Evolutionary conservation across 768 basidiomycete genomes (phyloP).

Genomic region (Tulasnella sp.): DNA sequence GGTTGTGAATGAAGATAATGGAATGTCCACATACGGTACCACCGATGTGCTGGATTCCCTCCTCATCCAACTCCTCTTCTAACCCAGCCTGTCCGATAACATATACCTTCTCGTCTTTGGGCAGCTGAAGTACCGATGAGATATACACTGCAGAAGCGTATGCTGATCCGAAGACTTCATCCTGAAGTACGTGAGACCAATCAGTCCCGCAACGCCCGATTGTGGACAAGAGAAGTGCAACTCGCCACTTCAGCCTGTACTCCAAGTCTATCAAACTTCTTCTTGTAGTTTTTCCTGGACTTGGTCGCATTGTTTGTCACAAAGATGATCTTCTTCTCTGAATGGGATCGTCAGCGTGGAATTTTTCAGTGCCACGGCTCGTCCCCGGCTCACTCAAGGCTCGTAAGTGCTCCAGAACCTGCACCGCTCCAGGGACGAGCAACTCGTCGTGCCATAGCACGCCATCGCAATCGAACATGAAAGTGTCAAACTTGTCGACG

Average conservation of each 20-base stretch:
- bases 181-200: conserved; percentile 52
- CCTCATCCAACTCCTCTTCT: conserved; percentile 89
- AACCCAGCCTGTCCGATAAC: conserved; percentile 91
- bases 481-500: conserved; percentile 77
- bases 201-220: not conserved
- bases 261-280: conserved; percentile 88
- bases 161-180: conserved; percentile 96
- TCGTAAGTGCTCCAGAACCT: conserved; percentile 75
- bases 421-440: conserved; percentile 73
- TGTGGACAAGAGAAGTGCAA: conserved; percentile 27
- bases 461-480: conserved; percentile 96
- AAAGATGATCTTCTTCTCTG: conserved; percentile 85
- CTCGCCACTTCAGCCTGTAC: conserved; percentile 83
- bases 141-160: conserved; percentile 84
- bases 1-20: not conserved
- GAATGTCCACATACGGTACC: conserved; percentile 69
- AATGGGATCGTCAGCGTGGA: conserved; percentile 10
- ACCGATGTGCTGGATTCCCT: conserved; percentile 78
- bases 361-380: not conserved
- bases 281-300: conserved; percentile 83
- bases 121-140: conserved; percentile 85
- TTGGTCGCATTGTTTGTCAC: conserved; percentile 98
- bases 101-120: conserved; percentile 91
- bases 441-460: conserved; percentile 89
- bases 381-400: conserved; percentile 59